Evolutionary conservation across 2,329 filamentous ascomycete species (phyloP), one percentile per base, ranked within the genome.

Genomic region (Capronia epimyces): DNA sequence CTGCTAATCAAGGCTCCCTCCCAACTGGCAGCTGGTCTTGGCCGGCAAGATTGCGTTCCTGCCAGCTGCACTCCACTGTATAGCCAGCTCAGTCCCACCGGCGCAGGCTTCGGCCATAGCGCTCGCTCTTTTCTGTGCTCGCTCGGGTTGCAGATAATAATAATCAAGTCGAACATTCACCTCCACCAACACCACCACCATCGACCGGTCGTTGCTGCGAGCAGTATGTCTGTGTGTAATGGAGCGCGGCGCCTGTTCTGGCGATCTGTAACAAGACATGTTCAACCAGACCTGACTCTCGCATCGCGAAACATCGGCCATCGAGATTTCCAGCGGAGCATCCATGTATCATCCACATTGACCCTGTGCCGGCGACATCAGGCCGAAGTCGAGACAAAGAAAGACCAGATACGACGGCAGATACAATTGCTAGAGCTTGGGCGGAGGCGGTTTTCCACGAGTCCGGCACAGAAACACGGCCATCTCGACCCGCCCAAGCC

Each of bases 401-500:
- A 56, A 41, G 46, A 53, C 12, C 50, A 53, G 25, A 62, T 61
- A 16, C 46, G 59, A 46, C 36, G 44, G 25, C 49, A 55, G 15
- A 59, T 60, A 44, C 52, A 46, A 49, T 56, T 58, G 47, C 56
- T 65, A 45, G 62, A 63, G 32, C 46, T 55, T 27, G 63, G 61
- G 25, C 63, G 64, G 42, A 65, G 83, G 64, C 68, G 67, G 47
- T 93, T 96, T 67, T 86, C 85, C 36, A 80, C 78, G 9, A 83
- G 84, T 3, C 65, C 79, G 9, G 64, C 73, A 50, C 69, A 72
- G 47, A 72, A 68, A 43, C 93, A 98, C 69, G 89, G 86, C 41
- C 88, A 97, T 67, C 71, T 96, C 61, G 81, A 83, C 49, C 80
- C 86, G 24, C 91, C 93, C 1, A 91, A 90, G 71, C 80, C 88